A percentile compares a stretch with the other conserved stretches of the same genome.
Conservation (phyloP, 805 yeast species). For the Kodamaea hsintzibuensis region DNA sequence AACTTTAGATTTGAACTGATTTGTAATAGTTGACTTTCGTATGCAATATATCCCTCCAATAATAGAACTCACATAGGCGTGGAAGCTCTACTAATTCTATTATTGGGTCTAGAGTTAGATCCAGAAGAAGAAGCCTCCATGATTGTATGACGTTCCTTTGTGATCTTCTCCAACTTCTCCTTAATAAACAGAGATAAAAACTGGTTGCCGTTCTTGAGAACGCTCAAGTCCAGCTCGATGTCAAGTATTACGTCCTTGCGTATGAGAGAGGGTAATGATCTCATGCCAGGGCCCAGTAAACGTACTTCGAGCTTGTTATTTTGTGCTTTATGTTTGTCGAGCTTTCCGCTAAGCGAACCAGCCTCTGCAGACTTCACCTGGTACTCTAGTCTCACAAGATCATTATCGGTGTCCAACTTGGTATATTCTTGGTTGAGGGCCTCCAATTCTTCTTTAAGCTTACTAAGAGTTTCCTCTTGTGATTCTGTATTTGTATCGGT, state of each 20-base stretch:
- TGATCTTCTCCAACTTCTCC: conserved; percentile 35
- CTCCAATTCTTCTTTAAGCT: conserved; percentile 27
- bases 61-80: conserved; percentile 30
- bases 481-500: conserved; percentile 5
- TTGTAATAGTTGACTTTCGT: background rate
- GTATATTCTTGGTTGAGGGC: conserved; percentile 26
- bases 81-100: conserved; percentile 40
- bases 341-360: conserved; percentile 24
- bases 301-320: conserved; percentile 21
- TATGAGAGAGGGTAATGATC: conserved; percentile 34
- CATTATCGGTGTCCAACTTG: conserved; percentile 30
- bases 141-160: conserved; percentile 33
- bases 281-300: conserved; percentile 36
- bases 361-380: conserved; percentile 38
- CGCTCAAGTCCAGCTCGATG: conserved; percentile 27
- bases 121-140: conserved; percentile 31
- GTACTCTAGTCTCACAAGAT: conserved; percentile 28
- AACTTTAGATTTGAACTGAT: background rate
- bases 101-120: conserved; percentile 32
- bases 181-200: conserved; percentile 29
- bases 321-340: conserved; percentile 21
- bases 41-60: no score
- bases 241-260: conserved; percentile 33
- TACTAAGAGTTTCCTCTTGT: conserved; percentile 23
- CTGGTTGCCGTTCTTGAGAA: conserved; percentile 27